Base-by-base conservation (phyloP, 805 yeast genomes). In the Wickerhamomyces strasburgensis region DNA sequence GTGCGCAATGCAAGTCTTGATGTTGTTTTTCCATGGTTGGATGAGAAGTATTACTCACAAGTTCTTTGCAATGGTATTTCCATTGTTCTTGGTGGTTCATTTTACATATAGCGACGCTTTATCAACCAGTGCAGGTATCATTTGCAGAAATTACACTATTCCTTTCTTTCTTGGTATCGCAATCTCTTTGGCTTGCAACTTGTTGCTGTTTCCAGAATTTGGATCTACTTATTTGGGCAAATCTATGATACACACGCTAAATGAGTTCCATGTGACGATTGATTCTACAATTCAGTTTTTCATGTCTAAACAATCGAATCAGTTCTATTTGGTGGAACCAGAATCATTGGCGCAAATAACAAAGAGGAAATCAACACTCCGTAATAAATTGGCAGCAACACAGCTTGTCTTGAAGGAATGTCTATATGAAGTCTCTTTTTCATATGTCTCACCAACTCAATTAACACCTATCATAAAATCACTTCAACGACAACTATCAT, bases 11-110 rank as follows among this genome's bases (percentile, higher is more conserved):
- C 77, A 73, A 44, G 55, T 66, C 2, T 14, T 68, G 16, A 69
- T 70, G 75, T 52, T 72, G 19, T 63, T 69, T 32, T 50, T 64
- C 31, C 75, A 70, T 43, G 78, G 77, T 0, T 68, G 70, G 68
- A 60, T 69, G 62, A 60, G 77, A 48, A 62, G 70, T 15, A 64
- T 67, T 6, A 58, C 69, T 1, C 73, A 68, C 33, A 62, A 68
- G 38, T 62, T 71, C 46, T 71, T 70, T 44, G 65, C 63, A 10
- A 61, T 70, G 30, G 72, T 65, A 4, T 70, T 72, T 40, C 70
- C 74, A 5, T 36, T 70, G n/a, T 72, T 73, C 38, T 43, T 72
- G 31, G 73, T 69, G 13, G 71, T 67, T 14, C 78, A 73, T 55
- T 73, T 73, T 56, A 56, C 70, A 1, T 71, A 70, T 37, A 46